phyloP scores from a whole-genome alignment of 2,329 filamentous ascomycete genomes.

The Laburnicola sp. region DNA sequence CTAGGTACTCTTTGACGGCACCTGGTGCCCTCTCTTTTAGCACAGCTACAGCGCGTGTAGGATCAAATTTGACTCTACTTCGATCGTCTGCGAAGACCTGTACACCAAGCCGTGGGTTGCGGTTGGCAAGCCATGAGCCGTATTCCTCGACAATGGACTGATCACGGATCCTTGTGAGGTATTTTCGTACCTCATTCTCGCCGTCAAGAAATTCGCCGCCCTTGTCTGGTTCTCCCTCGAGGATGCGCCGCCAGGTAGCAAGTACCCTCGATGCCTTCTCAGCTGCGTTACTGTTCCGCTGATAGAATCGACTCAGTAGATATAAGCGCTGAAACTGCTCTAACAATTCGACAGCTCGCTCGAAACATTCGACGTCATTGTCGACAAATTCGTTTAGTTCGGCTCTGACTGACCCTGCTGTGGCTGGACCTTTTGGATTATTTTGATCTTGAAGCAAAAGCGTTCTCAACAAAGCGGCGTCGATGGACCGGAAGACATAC shows the following conservation, averaged over 20 bases:
- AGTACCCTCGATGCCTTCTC: conserved; percentile 83
- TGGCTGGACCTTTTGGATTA: conserved; percentile 63
- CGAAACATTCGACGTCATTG: conserved; percentile 87
- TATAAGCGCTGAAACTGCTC: conserved; percentile 84
- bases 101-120: conserved; percentile 86
- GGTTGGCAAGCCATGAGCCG: conserved; percentile 85
- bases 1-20: conserved; percentile 91
- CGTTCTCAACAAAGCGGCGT: conserved; percentile 80
- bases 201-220: conserved; percentile 80
- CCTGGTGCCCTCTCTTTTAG: conserved; percentile 78
- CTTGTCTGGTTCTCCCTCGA: conserved; percentile 80
- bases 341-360: conserved; percentile 77
- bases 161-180: conserved; percentile 83
- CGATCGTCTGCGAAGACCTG: conserved; percentile 91
- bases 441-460: conserved; percentile 78
- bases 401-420: conserved; percentile 65
- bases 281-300: conserved; percentile 59
- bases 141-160: conserved; percentile 83
- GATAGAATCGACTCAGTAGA: conserved; percentile 90
- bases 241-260: conserved; percentile 83
- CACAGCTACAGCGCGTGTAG: conserved; percentile 74
- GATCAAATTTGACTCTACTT: conserved; percentile 77
- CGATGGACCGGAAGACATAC: conserved; percentile 86
- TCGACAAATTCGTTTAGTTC: conserved; percentile 90
- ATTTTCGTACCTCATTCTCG: conserved; percentile 78